A percentile compares a stretch with the other conserved stretches of the same genome.
phyloP scores from a whole-genome alignment of 352 stramenopile genomes.

The Pythium chondricola region DNA sequence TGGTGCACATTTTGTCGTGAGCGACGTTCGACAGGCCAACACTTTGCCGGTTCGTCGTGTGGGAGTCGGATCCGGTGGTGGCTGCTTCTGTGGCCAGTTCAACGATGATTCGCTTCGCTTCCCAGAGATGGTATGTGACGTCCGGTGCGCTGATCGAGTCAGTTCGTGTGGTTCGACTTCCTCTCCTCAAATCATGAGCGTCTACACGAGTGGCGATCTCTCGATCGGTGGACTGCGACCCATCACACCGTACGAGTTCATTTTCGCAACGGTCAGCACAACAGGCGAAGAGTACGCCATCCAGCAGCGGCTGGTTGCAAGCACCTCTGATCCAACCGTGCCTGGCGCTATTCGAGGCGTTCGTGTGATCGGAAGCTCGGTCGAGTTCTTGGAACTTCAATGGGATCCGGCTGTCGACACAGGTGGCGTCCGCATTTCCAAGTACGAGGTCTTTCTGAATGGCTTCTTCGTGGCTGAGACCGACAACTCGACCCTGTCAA shows the following conservation, averaged over 20 bases:
- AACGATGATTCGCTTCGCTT: not conserved
- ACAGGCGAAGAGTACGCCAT: slow-evolving; percentile 30
- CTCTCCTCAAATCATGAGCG: slow-evolving; percentile 17
- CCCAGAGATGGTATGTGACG: slow-evolving; percentile 18
- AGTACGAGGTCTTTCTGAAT: slow-evolving; percentile 44
- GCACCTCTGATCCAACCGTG: slow-evolving; percentile 24
- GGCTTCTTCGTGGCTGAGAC: slow-evolving; percentile 22
- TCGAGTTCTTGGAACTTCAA: slow-evolving; percentile 32
- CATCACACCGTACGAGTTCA: slow-evolving; percentile 31
- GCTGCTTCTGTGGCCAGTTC: slow-evolving; percentile 36
- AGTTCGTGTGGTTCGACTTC: slow-evolving; percentile 14
- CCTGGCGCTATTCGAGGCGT: slow-evolving; percentile 29
- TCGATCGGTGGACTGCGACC: slow-evolving; percentile 27
- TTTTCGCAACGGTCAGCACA: slow-evolving; percentile 19
- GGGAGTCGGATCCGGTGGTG: slow-evolving; percentile 23
- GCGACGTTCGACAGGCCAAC: slow-evolving; percentile 18
- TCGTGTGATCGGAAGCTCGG: slow-evolving; percentile 21
- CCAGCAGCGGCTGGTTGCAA: slow-evolving; percentile 18
- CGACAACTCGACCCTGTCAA: slow-evolving; percentile 19
- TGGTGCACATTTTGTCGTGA: slow-evolving; percentile 37
- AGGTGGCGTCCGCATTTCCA: slow-evolving; percentile 27
- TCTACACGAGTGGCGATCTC: slow-evolving; percentile 28
- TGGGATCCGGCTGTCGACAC: slow-evolving; percentile 36
- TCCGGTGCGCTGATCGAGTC: not conserved
- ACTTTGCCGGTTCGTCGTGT: slow-evolving; percentile 13